Conservation (phyloP, 2,329 filamentous ascomycete species). For the Scytalidium lignicola region DNA sequence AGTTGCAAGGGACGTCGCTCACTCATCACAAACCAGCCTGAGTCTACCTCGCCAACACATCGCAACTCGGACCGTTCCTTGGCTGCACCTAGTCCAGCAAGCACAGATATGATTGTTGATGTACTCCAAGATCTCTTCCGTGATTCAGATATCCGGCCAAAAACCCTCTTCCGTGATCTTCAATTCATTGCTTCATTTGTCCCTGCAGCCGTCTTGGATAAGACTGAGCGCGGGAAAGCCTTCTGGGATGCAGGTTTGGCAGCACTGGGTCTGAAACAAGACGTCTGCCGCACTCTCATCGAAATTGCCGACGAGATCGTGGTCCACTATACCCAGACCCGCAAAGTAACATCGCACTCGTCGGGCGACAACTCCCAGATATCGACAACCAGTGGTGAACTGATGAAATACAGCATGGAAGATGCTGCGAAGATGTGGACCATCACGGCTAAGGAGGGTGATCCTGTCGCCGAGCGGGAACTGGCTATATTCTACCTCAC, state of each 20-base stretch:
- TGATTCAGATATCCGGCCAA: slow-evolving; percentile 64
- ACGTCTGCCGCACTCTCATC: slow-evolving; percentile 68
- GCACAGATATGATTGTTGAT: slow-evolving; percentile 52
- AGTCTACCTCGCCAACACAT: slow-evolving; percentile 64
- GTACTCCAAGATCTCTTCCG: slow-evolving; percentile 64
- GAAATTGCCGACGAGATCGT: slow-evolving; percentile 67
- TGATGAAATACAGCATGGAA: slow-evolving; percentile 63
- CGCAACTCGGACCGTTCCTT: slow-evolving; percentile 70
- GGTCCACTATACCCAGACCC: slow-evolving; percentile 60
- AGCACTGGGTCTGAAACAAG: slow-evolving; percentile 82
- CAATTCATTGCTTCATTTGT: slow-evolving; percentile 70
- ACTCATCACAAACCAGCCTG: slow-evolving; percentile 42
- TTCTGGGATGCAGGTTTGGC: slow-evolving; percentile 82
- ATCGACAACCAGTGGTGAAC: slow-evolving; percentile 28
- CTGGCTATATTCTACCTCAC: slow-evolving; percentile 90
- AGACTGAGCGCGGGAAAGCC: slow-evolving; percentile 63
- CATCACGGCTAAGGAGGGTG: slow-evolving; percentile 89
- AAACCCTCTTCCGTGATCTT: slow-evolving; percentile 74
- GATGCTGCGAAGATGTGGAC: slow-evolving; percentile 88
- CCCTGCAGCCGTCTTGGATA: slow-evolving; percentile 54
- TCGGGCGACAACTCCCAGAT: slow-evolving; percentile 15
- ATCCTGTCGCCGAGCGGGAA: slow-evolving; percentile 84
- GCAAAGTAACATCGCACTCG: slow-evolving; percentile 34
- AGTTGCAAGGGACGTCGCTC: slow-evolving; percentile 65
- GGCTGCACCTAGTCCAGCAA: slow-evolving; percentile 24